These are phyloP conservation scores for Metarhizium brunneum DNA, from an alignment of 2,329 filamentous ascomycete species.

Conservation along the genomic window DNA sequence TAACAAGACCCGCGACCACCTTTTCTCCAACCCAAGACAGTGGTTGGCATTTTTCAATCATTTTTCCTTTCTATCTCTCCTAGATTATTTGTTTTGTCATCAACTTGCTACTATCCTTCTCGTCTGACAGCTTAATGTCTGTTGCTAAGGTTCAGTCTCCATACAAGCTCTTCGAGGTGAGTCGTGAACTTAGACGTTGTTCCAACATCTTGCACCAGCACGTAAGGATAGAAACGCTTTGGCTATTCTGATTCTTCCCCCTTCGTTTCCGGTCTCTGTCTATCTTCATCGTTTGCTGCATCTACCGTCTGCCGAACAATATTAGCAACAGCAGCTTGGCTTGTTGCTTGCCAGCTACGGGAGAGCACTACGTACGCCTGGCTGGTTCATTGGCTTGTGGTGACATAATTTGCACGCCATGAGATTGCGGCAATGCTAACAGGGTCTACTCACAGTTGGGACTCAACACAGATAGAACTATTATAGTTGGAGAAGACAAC, in stretches of 20 bases:
- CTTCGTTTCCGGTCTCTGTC: not conserved
- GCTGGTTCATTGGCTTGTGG: not conserved
- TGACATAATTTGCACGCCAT: not conserved
- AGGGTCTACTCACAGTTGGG: constrained; percentile 30
- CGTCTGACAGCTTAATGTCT: constrained; percentile 46
- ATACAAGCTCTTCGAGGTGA: constrained; percentile 52
- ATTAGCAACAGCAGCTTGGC: not conserved
- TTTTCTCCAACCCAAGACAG: constrained; percentile 28
- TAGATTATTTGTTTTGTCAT: constrained; percentile 22
- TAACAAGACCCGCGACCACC: constrained; percentile 20
- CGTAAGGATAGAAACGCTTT: not conserved
- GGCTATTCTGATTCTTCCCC: not conserved
- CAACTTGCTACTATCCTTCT: constrained; percentile 15
- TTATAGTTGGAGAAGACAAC: constrained; percentile 46
- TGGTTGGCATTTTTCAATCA: constrained; percentile 24
- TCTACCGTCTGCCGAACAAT: not conserved
- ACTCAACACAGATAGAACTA: constrained; percentile 44
- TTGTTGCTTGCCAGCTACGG: not conserved
- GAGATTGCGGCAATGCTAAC: not conserved
- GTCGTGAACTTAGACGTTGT: constrained; percentile 29
- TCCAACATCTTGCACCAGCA: constrained; percentile 11
- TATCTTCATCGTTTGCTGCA: not conserved
- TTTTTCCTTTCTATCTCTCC: constrained; percentile 17
- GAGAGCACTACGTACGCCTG: not conserved
- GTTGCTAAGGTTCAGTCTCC: constrained; percentile 45